Conservation (phyloP, 179 eudicot species). For the Silene coronaria region DNA sequence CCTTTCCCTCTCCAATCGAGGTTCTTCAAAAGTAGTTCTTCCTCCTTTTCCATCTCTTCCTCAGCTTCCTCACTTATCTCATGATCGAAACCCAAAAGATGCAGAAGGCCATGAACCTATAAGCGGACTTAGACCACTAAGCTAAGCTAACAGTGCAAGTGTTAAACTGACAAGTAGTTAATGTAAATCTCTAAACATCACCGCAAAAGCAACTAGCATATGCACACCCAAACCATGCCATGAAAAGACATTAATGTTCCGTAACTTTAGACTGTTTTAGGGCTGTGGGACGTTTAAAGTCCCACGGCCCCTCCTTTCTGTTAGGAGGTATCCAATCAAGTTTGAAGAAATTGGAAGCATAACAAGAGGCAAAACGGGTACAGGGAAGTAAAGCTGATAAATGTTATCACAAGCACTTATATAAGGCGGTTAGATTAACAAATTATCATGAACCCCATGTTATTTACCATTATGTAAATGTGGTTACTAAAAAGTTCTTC, state of each 20-base stretch:
- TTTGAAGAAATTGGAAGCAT: not conserved
- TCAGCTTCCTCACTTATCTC: conserved; percentile 90
- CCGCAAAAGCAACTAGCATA: not conserved
- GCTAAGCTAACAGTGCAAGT: conserved; percentile 5
- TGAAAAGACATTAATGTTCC: not conserved
- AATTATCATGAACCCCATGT: too few relatives aligned
- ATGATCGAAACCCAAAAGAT: conserved; percentile 91
- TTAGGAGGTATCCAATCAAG: not conserved
- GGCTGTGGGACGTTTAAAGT: not conserved
- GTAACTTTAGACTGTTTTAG: too few relatives aligned
- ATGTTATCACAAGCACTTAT: too few relatives aligned
- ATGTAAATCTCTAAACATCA: not conserved
- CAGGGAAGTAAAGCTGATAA: too few relatives aligned
- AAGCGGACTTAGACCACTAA: not conserved
- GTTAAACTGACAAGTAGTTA: not conserved
- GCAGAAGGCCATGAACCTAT: conserved; percentile 90
- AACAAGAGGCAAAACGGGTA: too few relatives aligned
- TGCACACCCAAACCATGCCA: not conserved
- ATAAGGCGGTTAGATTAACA: too few relatives aligned
- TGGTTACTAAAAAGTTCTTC: too few relatives aligned
- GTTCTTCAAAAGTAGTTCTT: conserved; percentile 52
- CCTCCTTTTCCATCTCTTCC: conserved; percentile 82
- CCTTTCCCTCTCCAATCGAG: conserved; percentile 95
- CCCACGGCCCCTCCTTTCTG: not conserved
- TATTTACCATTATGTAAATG: too few relatives aligned